A percentile compares a stretch with the other conserved stretches of the same genome.
Conservation (phyloP, 352 stramenopile genomes). For the Aphanomyces astaci region DNA sequence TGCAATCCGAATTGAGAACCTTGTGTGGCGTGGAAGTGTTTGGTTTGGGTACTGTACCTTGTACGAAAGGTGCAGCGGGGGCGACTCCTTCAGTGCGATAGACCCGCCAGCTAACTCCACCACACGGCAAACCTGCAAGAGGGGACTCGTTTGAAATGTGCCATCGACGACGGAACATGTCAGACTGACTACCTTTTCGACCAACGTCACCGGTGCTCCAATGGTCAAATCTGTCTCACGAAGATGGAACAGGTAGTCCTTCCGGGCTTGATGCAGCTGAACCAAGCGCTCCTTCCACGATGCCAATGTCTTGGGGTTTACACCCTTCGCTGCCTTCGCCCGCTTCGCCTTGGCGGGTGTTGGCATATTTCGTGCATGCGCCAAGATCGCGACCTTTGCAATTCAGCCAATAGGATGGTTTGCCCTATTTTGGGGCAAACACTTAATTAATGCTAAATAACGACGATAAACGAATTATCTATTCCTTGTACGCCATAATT, state of each 20-base stretch:
- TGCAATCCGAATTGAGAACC: not conserved
- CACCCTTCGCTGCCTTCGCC: not conserved
- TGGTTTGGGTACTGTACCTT: conserved; percentile 3
- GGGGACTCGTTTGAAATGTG: too few relatives aligned
- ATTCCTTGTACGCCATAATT: too few relatives aligned
- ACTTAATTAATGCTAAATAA: too few relatives aligned
- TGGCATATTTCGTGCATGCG: too few relatives aligned
- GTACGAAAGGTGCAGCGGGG: conserved; percentile 8
- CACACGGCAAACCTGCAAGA: not conserved
- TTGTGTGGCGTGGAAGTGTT: too few relatives aligned
- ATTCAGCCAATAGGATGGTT: not conserved
- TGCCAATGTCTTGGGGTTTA: not conserved
- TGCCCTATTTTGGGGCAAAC: not conserved
- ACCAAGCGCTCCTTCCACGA: not conserved
- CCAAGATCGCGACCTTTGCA: conserved; percentile 1
- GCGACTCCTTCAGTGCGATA: not conserved
- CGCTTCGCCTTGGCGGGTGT: not conserved
- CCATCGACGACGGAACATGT: too few relatives aligned
- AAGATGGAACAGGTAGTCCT: conserved; percentile 1
- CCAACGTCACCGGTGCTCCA: not conserved
- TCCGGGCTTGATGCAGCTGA: not conserved
- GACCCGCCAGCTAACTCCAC: conserved; percentile 5
- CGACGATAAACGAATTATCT: too few relatives aligned
- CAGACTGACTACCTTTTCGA: not conserved
- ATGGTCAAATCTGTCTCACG: not conserved